Evolutionary conservation across 345 rosid genomes (phyloP).

Genomic region (Salix dunnii): DNA sequence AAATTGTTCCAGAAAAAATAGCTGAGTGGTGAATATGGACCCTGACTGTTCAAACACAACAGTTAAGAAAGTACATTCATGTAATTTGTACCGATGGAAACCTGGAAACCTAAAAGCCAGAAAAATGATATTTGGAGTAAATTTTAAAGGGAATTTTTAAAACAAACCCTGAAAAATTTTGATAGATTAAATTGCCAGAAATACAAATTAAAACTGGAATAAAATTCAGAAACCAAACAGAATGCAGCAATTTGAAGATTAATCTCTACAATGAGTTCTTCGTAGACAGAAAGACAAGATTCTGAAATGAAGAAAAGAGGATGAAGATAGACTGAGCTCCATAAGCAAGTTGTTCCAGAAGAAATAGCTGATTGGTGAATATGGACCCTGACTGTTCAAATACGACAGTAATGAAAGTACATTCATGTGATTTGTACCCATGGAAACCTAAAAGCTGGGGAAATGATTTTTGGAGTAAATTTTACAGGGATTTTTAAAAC

Average conservation of each 20-base stretch:
- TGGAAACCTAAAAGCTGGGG: neutral
- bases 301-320: too few relatives aligned
- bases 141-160: neutral
- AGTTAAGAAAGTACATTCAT: neutral
- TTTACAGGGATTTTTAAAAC: neutral
- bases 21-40: neutral
- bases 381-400: neutral
- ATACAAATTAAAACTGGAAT: neutral
- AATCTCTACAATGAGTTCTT: neutral
- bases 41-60: neutral
- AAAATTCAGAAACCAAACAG: neutral
- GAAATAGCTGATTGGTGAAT: neutral
- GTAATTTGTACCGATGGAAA: neutral
- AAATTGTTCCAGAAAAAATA: neutral
- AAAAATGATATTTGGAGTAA: neutral
- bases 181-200: neutral
- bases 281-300: neutral
- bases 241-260: neutral
- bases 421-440: neutral
- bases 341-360: neutral
- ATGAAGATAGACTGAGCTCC: too few relatives aligned
- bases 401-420: neutral
- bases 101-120: neutral
- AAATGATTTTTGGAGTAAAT: neutral
- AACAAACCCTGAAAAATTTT: neutral